A percentile compares a stretch with the other conserved stretches of the same genome.
Conservation (phyloP, 2,329 filamentous ascomycete species). For the Trichophyton equinum region DNA sequence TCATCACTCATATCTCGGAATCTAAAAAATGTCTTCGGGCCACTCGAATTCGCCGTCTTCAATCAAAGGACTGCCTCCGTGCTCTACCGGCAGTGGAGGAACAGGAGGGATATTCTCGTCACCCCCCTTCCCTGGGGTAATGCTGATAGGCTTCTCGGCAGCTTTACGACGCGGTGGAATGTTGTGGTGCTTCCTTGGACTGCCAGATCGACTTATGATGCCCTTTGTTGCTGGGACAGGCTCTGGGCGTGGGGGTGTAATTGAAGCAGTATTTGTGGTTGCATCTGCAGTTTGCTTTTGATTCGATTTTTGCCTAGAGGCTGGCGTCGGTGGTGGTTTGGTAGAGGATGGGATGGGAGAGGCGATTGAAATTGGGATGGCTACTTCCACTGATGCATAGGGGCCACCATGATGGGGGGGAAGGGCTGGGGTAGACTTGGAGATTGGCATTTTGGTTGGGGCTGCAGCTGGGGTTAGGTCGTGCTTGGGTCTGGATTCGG, state of each 20-base stretch:
- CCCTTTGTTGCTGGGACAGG: not conserved
- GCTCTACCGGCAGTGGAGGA: conserved; percentile 26
- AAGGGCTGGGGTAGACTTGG: not conserved
- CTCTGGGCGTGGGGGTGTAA: not conserved
- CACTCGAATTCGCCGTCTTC: conserved; percentile 27
- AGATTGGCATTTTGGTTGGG: not conserved
- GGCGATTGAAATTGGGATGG: not conserved
- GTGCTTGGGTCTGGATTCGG: not conserved
- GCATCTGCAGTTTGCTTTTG: not conserved
- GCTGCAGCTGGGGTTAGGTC: not conserved
- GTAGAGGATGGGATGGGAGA: not conserved
- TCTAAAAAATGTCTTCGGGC: conserved; percentile 34
- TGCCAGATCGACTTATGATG: not conserved
- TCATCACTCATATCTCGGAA: not conserved
- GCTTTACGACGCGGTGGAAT: conserved; percentile 3
- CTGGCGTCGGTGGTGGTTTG: not conserved
- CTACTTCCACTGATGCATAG: not conserved
- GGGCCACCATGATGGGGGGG: not conserved
- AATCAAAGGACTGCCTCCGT: conserved; percentile 16
- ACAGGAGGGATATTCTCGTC: conserved; percentile 30
- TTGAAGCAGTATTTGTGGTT: not conserved
- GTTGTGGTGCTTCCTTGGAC: conserved; percentile 1
- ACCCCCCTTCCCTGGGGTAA: conserved; percentile 13
- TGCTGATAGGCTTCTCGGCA: conserved; percentile 9
- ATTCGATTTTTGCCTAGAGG: not conserved